Evolutionary conservation across 441 rosid species (phyloP).

Genomic region (Bocquillonia castaneifolia): DNA sequence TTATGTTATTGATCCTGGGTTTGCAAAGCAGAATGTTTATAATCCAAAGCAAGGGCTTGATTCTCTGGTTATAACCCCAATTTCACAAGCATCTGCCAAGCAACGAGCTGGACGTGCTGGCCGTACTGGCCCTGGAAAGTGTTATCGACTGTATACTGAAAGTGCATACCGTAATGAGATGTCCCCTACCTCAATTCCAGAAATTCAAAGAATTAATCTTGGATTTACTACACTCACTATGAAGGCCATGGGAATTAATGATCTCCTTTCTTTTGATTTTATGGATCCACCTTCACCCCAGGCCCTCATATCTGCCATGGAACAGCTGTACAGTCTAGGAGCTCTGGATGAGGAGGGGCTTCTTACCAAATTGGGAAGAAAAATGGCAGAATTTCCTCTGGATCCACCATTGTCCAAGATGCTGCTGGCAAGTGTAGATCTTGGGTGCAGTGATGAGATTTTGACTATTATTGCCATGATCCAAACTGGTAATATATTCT

Average conservation of each 20-base stretch:
- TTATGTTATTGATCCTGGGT: slow-evolving; percentile 83
- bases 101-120: slow-evolving; percentile 85
- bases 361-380: slow-evolving; percentile 74
- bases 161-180: slow-evolving; percentile 84
- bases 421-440: slow-evolving; percentile 85
- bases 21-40: slow-evolving; percentile 75
- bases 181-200: slow-evolving; percentile 76
- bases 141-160: slow-evolving; percentile 82
- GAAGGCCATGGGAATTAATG: slow-evolving; percentile 93
- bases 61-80: slow-evolving; percentile 72
- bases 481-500: slow-evolving; percentile 78
- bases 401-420: slow-evolving; percentile 87
- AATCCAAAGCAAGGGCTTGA: slow-evolving; percentile 86
- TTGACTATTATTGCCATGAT: slow-evolving; percentile 82
- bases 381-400: slow-evolving; percentile 91
- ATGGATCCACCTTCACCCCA: slow-evolving; percentile 94
- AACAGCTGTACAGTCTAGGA: slow-evolving; percentile 76
- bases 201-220: slow-evolving; percentile 81
- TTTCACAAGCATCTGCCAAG: slow-evolving; percentile 85
- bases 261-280: slow-evolving; percentile 72
- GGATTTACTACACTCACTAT: slow-evolving; percentile 55
- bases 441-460: slow-evolving; percentile 88
- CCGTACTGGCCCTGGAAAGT: slow-evolving; percentile 91
- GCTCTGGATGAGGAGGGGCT: slow-evolving; percentile 88
- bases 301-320: slow-evolving; percentile 87